Percentiles rank a stretch among this genome's conserved stretches.
These are phyloP conservation scores for Colletotrichum godetiae DNA, from an alignment of 2,329 filamentous ascomycete genomes.

Conservation along the genomic window DNA sequence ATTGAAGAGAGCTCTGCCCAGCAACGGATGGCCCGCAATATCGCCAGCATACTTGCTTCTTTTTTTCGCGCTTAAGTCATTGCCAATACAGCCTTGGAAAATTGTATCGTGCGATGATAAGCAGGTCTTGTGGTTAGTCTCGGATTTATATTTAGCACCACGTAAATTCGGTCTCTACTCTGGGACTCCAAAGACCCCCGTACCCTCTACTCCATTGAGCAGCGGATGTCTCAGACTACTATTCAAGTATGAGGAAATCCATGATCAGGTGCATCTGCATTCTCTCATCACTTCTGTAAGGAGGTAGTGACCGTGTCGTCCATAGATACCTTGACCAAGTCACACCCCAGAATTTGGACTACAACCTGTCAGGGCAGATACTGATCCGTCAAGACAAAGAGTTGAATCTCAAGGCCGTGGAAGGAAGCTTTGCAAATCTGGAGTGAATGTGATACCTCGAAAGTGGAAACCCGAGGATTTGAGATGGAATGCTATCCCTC, in stretches of 20 bases:
- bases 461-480: not conserved
- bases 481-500: not conserved
- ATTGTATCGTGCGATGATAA: not conserved
- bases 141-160: not conserved
- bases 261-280: not conserved
- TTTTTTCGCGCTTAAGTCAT: not conserved
- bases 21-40: not conserved
- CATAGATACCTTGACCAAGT: too few species aligned
- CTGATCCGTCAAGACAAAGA: too few species aligned
- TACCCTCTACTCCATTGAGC: not conserved
- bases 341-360: too few species aligned
- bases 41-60: not conserved
- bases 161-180: not conserved
- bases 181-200: not conserved
- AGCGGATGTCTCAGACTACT: not conserved
- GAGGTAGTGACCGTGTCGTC: too few species aligned
- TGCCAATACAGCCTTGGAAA: not conserved
- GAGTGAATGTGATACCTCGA: not conserved
- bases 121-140: not conserved
- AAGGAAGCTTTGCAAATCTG: not conserved
- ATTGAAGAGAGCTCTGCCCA: not conserved
- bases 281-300: not conserved
- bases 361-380: too few species aligned
- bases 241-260: not conserved
- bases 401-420: too few species aligned